Conservation (phyloP, 1,139 yeast species). For the Candida sanyaensis region DNA sequence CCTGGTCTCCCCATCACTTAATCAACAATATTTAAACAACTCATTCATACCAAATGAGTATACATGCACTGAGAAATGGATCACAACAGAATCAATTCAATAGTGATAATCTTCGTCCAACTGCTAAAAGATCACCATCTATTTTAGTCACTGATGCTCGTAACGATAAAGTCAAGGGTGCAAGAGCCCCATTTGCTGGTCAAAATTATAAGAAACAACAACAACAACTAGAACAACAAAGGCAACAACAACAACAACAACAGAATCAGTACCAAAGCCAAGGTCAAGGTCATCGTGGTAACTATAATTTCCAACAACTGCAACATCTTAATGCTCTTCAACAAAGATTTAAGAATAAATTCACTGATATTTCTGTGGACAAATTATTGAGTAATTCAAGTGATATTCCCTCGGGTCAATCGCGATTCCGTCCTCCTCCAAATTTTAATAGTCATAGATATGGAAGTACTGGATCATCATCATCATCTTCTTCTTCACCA, state of each 20-base stretch:
- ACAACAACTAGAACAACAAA: conserved; percentile 21
- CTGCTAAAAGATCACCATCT: conserved; percentile 90
- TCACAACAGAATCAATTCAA: conserved; percentile 5
- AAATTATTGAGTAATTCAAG: conserved; percentile 72
- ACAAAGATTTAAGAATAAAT: conserved; percentile 41
- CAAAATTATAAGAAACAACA: conserved; percentile 48
- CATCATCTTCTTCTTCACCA: conserved; percentile 4
- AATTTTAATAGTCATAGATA: conserved; percentile 17
- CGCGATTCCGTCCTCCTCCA: conserved; percentile 49
- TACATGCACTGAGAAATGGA: conserved; percentile 6
- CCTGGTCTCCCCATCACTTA: no score
- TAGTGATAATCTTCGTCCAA: conserved; percentile 40
- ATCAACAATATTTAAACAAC: no score
- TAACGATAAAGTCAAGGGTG: conserved; percentile 53
- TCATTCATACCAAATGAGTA: neutral
- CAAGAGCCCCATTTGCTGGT: conserved; percentile 87
- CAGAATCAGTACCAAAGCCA: conserved; percentile 9
- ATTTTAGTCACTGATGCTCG: conserved; percentile 90
- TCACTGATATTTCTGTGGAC: conserved; percentile 72
- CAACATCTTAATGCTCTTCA: conserved; percentile 25
- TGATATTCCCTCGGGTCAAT: conserved; percentile 82
- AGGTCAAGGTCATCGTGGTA: conserved; percentile 10
- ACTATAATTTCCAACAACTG: conserved; percentile 17
- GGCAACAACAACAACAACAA: conserved; percentile 16
- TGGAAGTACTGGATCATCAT: conserved; percentile 5